These are phyloP conservation scores for Ruellia speciosa DNA, from an alignment of 305 asterid species.

Conservation along the genomic window DNA sequence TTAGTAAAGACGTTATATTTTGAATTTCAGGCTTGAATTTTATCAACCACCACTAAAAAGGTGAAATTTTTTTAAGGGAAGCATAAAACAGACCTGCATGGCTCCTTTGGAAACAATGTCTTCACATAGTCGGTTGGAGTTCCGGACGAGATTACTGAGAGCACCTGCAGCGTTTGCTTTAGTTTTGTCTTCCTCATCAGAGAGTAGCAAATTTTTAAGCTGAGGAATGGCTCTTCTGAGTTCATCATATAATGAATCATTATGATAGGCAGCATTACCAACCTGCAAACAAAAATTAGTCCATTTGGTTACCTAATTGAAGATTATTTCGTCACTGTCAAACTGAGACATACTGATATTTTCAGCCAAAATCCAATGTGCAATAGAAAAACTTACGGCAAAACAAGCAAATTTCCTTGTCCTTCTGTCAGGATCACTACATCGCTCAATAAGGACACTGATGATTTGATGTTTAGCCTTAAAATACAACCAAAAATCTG, in stretches of 20 bases:
- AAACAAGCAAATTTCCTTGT: conserved; percentile 97
- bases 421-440: conserved; percentile 86
- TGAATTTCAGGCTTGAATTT: too few relatives aligned
- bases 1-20: too few relatives aligned
- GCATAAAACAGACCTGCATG: conserved; percentile 55
- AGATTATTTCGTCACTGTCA: conserved; percentile 1
- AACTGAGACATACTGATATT: neutral
- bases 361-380: neutral
- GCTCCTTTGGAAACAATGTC: conserved; percentile 95
- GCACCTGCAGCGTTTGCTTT: conserved; percentile 99
- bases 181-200: conserved; percentile 93
- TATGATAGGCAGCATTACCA: conserved; percentile 98
- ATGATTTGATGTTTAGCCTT: conserved; percentile 74
- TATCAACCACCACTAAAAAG: too few relatives aligned
- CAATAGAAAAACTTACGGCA: conserved; percentile 52
- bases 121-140: conserved; percentile 88
- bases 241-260: conserved; percentile 79
- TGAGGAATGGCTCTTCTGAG: conserved; percentile 85
- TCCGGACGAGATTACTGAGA: conserved; percentile 90
- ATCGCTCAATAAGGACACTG: conserved; percentile 65
- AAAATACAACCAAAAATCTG: conserved; percentile 14
- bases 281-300: conserved; percentile 42
- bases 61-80: neutral
- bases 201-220: conserved; percentile 62
- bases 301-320: conserved; percentile 22